A percentile compares a stretch with the other conserved stretches of the same genome.
Conservation (phyloP, 2,329 filamentous ascomycete species). For the Davidsoniella eucalypti region DNA sequence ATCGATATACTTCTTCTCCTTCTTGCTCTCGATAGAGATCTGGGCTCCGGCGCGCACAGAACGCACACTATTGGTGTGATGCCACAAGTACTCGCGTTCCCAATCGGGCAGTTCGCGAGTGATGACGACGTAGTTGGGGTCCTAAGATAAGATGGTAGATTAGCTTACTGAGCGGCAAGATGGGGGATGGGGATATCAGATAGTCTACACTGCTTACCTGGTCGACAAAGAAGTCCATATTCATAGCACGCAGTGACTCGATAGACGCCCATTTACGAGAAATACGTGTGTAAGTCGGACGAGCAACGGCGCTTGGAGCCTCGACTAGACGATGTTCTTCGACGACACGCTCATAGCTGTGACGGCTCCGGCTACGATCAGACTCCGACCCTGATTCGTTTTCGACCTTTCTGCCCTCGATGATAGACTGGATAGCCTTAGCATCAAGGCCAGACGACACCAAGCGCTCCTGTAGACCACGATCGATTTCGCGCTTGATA, state of each 20-base stretch:
- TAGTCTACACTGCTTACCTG: slow-evolving; percentile 24
- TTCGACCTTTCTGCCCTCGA: slow-evolving; percentile 34
- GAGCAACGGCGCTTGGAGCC: slow-evolving; percentile 12
- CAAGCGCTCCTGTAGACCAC: slow-evolving; percentile 39
- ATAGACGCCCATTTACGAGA: slow-evolving; percentile 42
- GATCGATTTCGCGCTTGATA: slow-evolving; percentile 37
- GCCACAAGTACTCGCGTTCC: slow-evolving; percentile 56
- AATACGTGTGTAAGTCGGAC: slow-evolving; percentile 48
- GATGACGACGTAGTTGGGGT: slow-evolving; percentile 54
- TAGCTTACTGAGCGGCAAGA: not conserved
- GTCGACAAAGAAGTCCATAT: slow-evolving; percentile 42
- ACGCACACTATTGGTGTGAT: slow-evolving; percentile 50
- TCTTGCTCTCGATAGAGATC: no score
- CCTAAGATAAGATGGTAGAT: slow-evolving; percentile 22
- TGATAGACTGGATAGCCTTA: slow-evolving; percentile 39
- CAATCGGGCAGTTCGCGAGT: slow-evolving; percentile 56
- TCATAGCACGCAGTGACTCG: slow-evolving; percentile 39
- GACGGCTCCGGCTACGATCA: not conserved
- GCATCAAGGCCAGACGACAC: slow-evolving; percentile 42
- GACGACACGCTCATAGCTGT: not conserved
- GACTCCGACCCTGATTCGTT: not conserved
- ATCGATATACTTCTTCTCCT: not conserved
- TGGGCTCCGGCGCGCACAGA: slow-evolving; percentile 25
- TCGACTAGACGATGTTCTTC: not conserved
- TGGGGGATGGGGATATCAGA: no score